Base-by-base conservation (phyloP, 768 basidiomycete species). In the Coprinopsis marcescibilis region DNA sequence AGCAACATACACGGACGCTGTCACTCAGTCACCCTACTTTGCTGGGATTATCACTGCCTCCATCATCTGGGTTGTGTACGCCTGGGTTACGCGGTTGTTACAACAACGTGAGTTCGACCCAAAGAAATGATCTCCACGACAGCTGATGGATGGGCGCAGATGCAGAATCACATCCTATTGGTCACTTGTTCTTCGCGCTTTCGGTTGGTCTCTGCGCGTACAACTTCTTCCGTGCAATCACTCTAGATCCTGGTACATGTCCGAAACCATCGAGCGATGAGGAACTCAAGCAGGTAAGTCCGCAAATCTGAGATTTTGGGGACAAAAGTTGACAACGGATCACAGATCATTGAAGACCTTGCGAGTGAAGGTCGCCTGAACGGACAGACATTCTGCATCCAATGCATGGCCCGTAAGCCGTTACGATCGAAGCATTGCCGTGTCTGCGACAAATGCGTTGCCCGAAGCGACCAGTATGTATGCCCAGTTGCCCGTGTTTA, bases 351-450 rank as follows among this genome's bases (percentile, higher is more conserved):
- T 39, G 94, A 97, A 60, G 89, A 92, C 23, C 70, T 98, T 14
- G 89, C 93, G 12, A 84, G 85, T 8, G 81, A 85, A 58, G 91
- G 93, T 13, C 73, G 85, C 14, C 68, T 99, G 21, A 98, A 97
- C 61, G 94, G 95, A 1, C 92, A 93, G 62, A 92, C 92, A 8
- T 98, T 98, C 64, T 98, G 96, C 58, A 85, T 99, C 42, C 80
- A 84, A 49, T 98, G 95, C 66, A 91, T 98, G 91, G 86, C 88
- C 7, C 80, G 85, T 33, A 93, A 95, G 58, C 89, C 96, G 11
- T 68, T 99, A 19, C 78, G 96, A 4, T 94, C 91, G 24, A 98
- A 95, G 63, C 96, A 99, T 60, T 97, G 94, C 67, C 81, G 94
- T 10, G 73, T 86, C 19, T 97, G 94, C 57, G 85, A 94, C 57